phyloP scores from a whole-genome alignment of 768 basidiomycete genomes.

The Suillus brevipes region DNA sequence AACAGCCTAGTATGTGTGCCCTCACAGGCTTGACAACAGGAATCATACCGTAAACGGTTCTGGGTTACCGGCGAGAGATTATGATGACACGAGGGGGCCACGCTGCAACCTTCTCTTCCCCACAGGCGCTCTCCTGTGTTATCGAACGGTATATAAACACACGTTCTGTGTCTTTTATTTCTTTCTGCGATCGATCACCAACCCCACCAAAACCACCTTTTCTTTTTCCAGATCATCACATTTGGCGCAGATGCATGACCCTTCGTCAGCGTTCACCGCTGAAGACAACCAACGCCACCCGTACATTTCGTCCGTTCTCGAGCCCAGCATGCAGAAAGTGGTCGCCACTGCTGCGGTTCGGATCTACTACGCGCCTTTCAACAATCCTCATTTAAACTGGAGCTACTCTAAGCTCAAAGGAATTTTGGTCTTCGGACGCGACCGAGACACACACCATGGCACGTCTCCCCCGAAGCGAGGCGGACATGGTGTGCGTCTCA shows the following conservation, averaged over 20 bases:
- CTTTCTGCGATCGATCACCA: slow-evolving; percentile 19
- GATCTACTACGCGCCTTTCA: slow-evolving; percentile 62
- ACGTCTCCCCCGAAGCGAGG: slow-evolving; percentile 21
- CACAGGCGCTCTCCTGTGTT: slow-evolving; percentile 24
- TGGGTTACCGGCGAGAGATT: slow-evolving; percentile 31
- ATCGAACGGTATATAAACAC: slow-evolving; percentile 35
- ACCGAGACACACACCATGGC: slow-evolving; percentile 27
- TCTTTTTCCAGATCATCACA: slow-evolving; percentile 18
- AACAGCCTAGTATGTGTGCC: slow-evolving; percentile 26
- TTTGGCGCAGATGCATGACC: slow-evolving; percentile 30
- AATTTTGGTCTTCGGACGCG: slow-evolving; percentile 53
- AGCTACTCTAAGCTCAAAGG: slow-evolving; percentile 60
- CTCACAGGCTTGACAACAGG: slow-evolving; percentile 25
- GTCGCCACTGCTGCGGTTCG: slow-evolving; percentile 57
- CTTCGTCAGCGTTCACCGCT: slow-evolving; percentile 34
- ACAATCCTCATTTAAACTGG: slow-evolving; percentile 51
- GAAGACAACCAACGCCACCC: slow-evolving; percentile 40
- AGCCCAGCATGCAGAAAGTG: slow-evolving; percentile 43
- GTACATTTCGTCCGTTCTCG: slow-evolving; percentile 40
- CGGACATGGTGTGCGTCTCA: slow-evolving; percentile 27
- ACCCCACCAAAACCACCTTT: slow-evolving; percentile 15
- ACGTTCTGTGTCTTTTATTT: slow-evolving; percentile 9
- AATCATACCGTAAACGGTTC: slow-evolving; percentile 29
- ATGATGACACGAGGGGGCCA: slow-evolving; percentile 35
- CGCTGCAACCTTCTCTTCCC: slow-evolving; percentile 32